These are phyloP conservation scores for Fusarium chuoi DNA, from an alignment of 2,329 filamentous ascomycete species.

Conservation along the genomic window DNA sequence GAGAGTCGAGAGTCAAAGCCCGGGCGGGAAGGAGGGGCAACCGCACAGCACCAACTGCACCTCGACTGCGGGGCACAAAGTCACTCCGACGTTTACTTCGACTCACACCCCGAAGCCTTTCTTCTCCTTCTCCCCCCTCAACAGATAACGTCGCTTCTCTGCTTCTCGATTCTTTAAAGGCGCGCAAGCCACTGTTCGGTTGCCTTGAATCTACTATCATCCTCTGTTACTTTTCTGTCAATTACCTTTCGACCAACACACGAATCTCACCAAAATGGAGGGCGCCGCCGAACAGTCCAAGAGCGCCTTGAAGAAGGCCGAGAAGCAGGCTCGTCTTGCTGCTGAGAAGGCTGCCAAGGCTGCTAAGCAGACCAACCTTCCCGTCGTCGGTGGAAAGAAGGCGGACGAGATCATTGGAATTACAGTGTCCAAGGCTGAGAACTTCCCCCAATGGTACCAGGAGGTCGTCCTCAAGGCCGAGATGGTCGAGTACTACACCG, in stretches of 20 bases:
- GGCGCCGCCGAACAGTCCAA: slow-evolving; percentile 60
- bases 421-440: slow-evolving; percentile 83
- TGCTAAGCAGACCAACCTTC: slow-evolving; percentile 62
- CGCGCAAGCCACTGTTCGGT: slow-evolving; percentile 25
- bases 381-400: slow-evolving; percentile 69
- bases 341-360: slow-evolving; percentile 72
- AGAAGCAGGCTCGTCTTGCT: slow-evolving; percentile 70
- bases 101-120: slow-evolving; percentile 40
- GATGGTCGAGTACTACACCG: slow-evolving; percentile 94
- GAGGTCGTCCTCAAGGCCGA: slow-evolving; percentile 97
- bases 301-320: slow-evolving; percentile 73
- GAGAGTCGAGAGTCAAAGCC: slow-evolving; percentile 6
- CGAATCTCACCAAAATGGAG: slow-evolving; percentile 45
- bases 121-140: slow-evolving; percentile 25
- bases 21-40: not conserved
- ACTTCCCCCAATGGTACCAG: slow-evolving; percentile 96
- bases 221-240: not conserved
- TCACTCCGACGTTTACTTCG: slow-evolving; percentile 41
- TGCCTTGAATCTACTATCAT: slow-evolving; percentile 7
- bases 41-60: not conserved
- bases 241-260: slow-evolving; percentile 6
- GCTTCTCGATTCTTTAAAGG: slow-evolving; percentile 27
- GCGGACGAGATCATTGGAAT: slow-evolving; percentile 83
- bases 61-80: slow-evolving; percentile 45
- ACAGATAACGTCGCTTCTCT: slow-evolving; percentile 25